These are phyloP conservation scores for Penstemon eatonii DNA, from an alignment of 257 asterid genomes.

Conservation along the genomic window DNA sequence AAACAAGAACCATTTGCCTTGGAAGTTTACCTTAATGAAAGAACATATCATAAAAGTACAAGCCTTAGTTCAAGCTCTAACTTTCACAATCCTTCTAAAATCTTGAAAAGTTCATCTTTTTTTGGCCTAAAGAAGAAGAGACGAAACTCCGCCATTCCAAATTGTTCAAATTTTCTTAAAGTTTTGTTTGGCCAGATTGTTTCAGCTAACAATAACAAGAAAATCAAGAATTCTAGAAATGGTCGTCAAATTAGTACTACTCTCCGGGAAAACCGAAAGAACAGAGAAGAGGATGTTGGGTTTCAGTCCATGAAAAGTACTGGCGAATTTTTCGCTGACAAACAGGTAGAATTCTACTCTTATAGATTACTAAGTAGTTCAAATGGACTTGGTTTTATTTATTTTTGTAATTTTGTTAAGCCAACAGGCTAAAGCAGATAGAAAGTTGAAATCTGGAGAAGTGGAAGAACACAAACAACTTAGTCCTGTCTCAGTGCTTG, in stretches of 20 bases:
- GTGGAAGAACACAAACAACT: conserved; percentile 45
- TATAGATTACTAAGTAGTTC: neutral
- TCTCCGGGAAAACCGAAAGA: neutral
- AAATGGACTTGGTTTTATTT: neutral
- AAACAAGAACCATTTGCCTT: conserved; percentile 74
- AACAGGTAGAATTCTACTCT: conserved; percentile 37
- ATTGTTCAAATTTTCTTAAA: conserved; percentile 45
- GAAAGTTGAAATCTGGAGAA: conserved; percentile 28
- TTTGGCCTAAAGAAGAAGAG: conserved; percentile 37
- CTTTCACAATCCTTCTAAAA: conserved; percentile 1
- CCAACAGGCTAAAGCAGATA: conserved; percentile 46
- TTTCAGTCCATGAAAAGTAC: neutral
- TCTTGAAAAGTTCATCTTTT: conserved; percentile 33
- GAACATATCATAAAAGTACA: conserved; percentile 32
- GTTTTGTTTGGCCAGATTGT: conserved; percentile 38
- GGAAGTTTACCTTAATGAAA: conserved; percentile 56
- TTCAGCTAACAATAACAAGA: conserved; percentile 7
- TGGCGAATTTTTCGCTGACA: conserved; percentile 12
- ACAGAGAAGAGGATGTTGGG: conserved; percentile 26
- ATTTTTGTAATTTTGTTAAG: conserved; percentile 13
- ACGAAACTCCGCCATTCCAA: conserved; percentile 29
- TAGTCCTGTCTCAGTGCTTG: conserved; percentile 69
- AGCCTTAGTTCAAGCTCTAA: neutral
- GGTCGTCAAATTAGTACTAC: conserved; percentile 5
- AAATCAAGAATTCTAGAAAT: conserved; percentile 27